Evolutionary conservation across 2,329 filamentous ascomycete species (phyloP).

Genomic region (Ascocoryne sarcoides): DNA sequence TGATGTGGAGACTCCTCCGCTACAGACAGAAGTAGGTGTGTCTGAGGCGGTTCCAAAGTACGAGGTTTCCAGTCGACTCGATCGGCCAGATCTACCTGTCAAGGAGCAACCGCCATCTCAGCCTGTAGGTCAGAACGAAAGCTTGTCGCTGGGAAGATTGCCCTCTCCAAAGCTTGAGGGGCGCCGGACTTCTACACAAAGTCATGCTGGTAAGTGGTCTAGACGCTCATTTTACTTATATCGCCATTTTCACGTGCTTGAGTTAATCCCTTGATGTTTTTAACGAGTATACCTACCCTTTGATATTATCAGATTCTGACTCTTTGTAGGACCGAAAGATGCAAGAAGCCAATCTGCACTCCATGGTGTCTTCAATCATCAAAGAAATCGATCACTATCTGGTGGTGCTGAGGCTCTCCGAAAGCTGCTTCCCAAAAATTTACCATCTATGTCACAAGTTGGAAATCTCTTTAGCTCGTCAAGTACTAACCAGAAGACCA

Average conservation of each 20-base stretch:
- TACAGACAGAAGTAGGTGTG: constrained; percentile 3
- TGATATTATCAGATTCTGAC: too few species aligned
- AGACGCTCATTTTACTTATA: too few species aligned
- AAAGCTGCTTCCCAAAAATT: constrained; percentile 42
- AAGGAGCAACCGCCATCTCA: constrained; percentile 3
- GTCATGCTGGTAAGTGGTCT: constrained; percentile 30
- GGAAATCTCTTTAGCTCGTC: constrained; percentile 25
- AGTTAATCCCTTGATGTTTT: too few species aligned
- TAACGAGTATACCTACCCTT: too few species aligned
- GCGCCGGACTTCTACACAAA: constrained; percentile 26
- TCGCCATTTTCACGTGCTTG: too few species aligned
- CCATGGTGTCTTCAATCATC: constrained; percentile 37
- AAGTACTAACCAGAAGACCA: constrained; percentile 11
- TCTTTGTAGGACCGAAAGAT: too few species aligned
- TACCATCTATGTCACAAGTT: constrained; percentile 38
- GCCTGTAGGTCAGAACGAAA: constrained; percentile 23
- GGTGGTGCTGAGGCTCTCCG: constrained; percentile 48
- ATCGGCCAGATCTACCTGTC: background rate
- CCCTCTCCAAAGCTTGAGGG: constrained; percentile 25
- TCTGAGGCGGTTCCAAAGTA: background rate
- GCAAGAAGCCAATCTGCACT: too few species aligned
- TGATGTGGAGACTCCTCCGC: constrained; percentile 26
- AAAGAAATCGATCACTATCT: constrained; percentile 42
- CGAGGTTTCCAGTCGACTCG: background rate
- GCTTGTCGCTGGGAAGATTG: constrained; percentile 12